phyloP scores from a whole-genome alignment of 768 basidiomycete species.

The Exidia glandulosa region DNA sequence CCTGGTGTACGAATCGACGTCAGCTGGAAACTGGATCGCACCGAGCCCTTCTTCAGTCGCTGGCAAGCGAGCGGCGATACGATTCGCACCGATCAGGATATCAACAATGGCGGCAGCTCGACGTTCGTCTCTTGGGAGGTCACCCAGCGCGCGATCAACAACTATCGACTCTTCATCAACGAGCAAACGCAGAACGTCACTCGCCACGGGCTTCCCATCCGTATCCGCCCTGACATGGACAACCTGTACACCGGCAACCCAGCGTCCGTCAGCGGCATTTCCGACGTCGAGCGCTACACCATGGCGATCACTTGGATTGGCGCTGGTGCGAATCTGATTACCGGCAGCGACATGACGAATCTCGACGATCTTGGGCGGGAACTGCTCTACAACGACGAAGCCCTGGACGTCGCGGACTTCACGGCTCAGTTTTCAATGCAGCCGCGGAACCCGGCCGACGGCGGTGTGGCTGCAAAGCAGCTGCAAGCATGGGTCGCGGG shows the following conservation, averaged over 20 bases:
- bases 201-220: no score
- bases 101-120: background rate
- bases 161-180: conserved; percentile 2
- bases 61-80: background rate
- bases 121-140: background rate
- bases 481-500: no score
- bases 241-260: conserved; percentile 3
- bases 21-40: conserved; percentile 1
- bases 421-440: no score
- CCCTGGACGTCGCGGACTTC: conserved; percentile 2
- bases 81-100: conserved; percentile 2
- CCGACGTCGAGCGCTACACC: conserved; percentile 1
- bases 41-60: background rate
- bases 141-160: conserved; percentile 2
- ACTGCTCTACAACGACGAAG: background rate
- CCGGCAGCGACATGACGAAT: conserved; percentile 1
- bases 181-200: background rate
- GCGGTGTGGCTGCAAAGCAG: no score
- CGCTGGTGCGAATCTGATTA: conserved; percentile 2
- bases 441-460: no score
- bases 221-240: conserved; percentile 5
- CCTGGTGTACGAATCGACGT: background rate
- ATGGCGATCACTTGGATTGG: conserved; percentile 2
- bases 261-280: background rate
- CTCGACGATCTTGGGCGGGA: background rate